These are phyloP conservation scores for Cladosporium halotolerans DNA, from an alignment of 2,329 filamentous ascomycete species.

Conservation along the genomic window DNA sequence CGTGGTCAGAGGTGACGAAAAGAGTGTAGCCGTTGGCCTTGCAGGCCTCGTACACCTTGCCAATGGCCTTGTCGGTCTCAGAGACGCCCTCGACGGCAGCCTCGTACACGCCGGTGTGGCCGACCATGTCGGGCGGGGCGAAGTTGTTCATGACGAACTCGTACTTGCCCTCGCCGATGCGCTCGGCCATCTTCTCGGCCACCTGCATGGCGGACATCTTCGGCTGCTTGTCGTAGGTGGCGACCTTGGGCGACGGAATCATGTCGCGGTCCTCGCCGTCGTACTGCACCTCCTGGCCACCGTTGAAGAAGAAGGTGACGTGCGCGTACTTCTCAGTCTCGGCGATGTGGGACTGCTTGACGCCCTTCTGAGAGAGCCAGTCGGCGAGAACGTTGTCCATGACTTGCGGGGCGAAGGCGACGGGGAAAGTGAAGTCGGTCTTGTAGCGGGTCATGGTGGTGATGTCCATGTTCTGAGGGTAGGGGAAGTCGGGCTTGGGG, in stretches of 20 bases:
- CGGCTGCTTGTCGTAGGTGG: slow-evolving; percentile 90
- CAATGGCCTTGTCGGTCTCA: slow-evolving; percentile 90
- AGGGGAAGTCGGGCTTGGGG: slow-evolving; percentile 82
- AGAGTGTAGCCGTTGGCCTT: slow-evolving; percentile 89
- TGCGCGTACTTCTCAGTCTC: slow-evolving; percentile 99
- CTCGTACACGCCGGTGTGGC: slow-evolving; percentile 95
- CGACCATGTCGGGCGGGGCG: slow-evolving; percentile 97
- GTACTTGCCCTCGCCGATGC: slow-evolving; percentile 76
- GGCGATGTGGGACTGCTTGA: slow-evolving; percentile 92
- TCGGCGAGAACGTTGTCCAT: slow-evolving; percentile 99
- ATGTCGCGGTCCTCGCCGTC: slow-evolving; percentile 86
- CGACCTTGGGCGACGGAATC: slow-evolving; percentile 88
- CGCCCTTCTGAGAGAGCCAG: slow-evolving; percentile 81
- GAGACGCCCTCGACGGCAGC: slow-evolving; percentile 79
- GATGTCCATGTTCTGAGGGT: slow-evolving; percentile 78
- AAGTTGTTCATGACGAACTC: slow-evolving; percentile 99
- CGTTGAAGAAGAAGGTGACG: slow-evolving; percentile 99
- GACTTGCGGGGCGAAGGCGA: slow-evolving; percentile 88
- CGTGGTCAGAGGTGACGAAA: slow-evolving; percentile 94
- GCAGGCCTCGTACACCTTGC: slow-evolving; percentile 85
- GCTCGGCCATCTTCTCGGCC: slow-evolving; percentile 81
- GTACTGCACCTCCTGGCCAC: slow-evolving; percentile 94
- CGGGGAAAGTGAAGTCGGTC: slow-evolving; percentile 81
- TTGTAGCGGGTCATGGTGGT: slow-evolving; percentile 99
- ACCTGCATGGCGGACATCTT: slow-evolving; percentile 94